Conservation (phyloP, 2,329 filamentous ascomycete genomes). For the Lachnellula subtilissima region DNA sequence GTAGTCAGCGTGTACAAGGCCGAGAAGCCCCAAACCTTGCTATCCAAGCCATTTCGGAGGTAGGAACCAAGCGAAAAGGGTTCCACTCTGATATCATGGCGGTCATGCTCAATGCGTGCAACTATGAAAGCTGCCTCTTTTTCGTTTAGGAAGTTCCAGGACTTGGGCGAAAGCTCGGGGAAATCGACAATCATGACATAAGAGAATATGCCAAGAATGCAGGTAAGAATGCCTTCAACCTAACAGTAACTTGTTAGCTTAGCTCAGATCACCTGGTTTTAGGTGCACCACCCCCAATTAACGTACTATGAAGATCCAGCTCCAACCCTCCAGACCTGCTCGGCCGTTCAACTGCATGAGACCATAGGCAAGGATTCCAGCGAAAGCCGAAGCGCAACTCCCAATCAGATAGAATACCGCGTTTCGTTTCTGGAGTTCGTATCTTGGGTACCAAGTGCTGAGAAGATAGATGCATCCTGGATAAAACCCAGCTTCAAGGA, state of each 20-base stretch:
- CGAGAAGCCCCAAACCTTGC: constrained; percentile 59
- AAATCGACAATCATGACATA: constrained; percentile 61
- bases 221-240: constrained; percentile 52
- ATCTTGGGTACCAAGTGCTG: constrained; percentile 41
- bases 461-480: constrained; percentile 40
- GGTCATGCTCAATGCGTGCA: constrained; percentile 50
- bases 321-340: constrained; percentile 16
- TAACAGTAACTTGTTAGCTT: constrained; percentile 2
- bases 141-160: constrained; percentile 44
- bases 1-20: constrained; percentile 62
- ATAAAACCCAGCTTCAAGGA: constrained; percentile 30
- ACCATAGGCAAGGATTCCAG: constrained; percentile 66
- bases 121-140: constrained; percentile 51
- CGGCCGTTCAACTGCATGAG: constrained; percentile 42
- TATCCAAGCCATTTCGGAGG: constrained; percentile 43
- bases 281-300: neutral
- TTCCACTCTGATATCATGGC: constrained; percentile 45
- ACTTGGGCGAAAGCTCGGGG: constrained; percentile 49
- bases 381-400: constrained; percentile 59
- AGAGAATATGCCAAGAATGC: constrained; percentile 42
- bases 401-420: constrained; percentile 66
- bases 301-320: constrained; percentile 45
- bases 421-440: constrained; percentile 66
- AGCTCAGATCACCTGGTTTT: neutral
- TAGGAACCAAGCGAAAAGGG: constrained; percentile 47